Conservation (phyloP, 768 basidiomycete species). For the Nevesoporus exiguus region DNA sequence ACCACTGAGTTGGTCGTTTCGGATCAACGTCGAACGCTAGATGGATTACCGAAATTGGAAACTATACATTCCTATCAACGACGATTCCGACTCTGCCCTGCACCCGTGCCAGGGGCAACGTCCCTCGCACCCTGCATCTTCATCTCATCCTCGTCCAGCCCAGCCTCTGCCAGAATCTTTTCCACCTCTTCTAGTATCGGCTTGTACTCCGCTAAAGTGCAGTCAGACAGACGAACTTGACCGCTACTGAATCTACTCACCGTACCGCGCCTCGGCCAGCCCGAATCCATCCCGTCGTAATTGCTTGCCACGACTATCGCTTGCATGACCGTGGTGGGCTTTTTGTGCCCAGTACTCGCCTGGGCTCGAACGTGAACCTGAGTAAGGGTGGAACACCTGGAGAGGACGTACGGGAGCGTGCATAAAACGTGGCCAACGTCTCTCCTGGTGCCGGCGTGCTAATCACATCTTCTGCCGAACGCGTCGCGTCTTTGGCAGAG, state of each 20-base stretch:
- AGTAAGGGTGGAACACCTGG: background rate
- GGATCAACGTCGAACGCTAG: background rate
- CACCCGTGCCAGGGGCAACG: slow-evolving; percentile 29
- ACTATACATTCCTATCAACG: background rate
- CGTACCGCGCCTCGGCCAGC: slow-evolving; percentile 69
- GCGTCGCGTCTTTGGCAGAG: slow-evolving; percentile 47
- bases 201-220: slow-evolving; percentile 64
- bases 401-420: slow-evolving; percentile 61
- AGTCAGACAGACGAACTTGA: background rate
- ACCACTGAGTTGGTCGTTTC: background rate
- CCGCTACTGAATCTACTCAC: slow-evolving; percentile 32
- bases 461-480: slow-evolving; percentile 65
- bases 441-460: slow-evolving; percentile 86
- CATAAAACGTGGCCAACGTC: slow-evolving; percentile 78
- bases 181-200: slow-evolving; percentile 81
- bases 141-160: slow-evolving; percentile 82
- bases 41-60: background rate
- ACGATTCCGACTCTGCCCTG: slow-evolving; percentile 39
- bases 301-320: slow-evolving; percentile 71
- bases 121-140: slow-evolving; percentile 49
- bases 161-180: slow-evolving; percentile 78
- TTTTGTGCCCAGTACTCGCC: slow-evolving; percentile 81
- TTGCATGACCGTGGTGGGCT: slow-evolving; percentile 49
- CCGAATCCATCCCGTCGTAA: slow-evolving; percentile 75
- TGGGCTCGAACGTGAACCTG: slow-evolving; percentile 20